Percentiles rank a stretch among this genome's conserved stretches.
Conservation (phyloP, 2,329 filamentous ascomycete species). For the Xylariaceae sp. region DNA sequence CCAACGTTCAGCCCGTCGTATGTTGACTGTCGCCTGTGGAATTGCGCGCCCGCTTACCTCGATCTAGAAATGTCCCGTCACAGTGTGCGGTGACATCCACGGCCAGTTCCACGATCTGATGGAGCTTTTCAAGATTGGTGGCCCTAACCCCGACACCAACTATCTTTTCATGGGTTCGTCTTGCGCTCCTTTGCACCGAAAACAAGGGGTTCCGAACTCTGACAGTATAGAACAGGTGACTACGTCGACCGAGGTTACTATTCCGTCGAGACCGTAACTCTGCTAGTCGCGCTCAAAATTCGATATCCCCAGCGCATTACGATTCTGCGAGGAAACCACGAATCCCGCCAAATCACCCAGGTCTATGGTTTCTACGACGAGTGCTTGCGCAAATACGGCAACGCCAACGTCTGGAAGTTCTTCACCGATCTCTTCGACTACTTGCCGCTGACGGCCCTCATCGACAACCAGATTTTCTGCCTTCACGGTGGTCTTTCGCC, state of each 20-base stretch:
- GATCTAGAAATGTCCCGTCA: slow-evolving; percentile 89
- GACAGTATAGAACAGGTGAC: slow-evolving; percentile 59
- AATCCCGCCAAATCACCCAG: slow-evolving; percentile 97
- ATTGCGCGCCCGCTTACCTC: slow-evolving; percentile 5
- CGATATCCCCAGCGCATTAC: slow-evolving; percentile 97
- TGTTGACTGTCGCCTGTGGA: slow-evolving; percentile 25
- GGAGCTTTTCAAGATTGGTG: slow-evolving; percentile 99
- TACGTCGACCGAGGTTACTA: slow-evolving; percentile 99
- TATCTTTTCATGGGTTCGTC: slow-evolving; percentile 95
- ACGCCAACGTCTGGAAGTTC: slow-evolving; percentile 98
- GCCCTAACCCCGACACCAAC: slow-evolving; percentile 96
- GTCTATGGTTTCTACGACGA: slow-evolving; percentile 99
- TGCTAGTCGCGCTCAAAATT: slow-evolving; percentile 95
- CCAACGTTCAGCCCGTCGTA: slow-evolving; percentile 98
- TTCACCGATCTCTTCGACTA: slow-evolving; percentile 99
- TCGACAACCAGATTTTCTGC: slow-evolving; percentile 99
- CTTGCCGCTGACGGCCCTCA: slow-evolving; percentile 91
- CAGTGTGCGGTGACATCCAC: slow-evolving; percentile 98
- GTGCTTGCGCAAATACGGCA: slow-evolving; percentile 97
- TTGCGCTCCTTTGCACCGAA: neutral
- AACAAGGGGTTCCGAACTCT: slow-evolving; percentile 2
- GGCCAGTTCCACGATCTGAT: slow-evolving; percentile 98
- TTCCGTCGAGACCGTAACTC: slow-evolving; percentile 95
- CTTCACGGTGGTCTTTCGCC: slow-evolving; percentile 94
- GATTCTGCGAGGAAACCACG: slow-evolving; percentile 97